Percentiles rank a stretch among this genome's conserved stretches.
These are phyloP conservation scores for Talaromyces borbonicus DNA, from an alignment of 495 filamentous ascomycete species.

Conservation along the genomic window DNA sequence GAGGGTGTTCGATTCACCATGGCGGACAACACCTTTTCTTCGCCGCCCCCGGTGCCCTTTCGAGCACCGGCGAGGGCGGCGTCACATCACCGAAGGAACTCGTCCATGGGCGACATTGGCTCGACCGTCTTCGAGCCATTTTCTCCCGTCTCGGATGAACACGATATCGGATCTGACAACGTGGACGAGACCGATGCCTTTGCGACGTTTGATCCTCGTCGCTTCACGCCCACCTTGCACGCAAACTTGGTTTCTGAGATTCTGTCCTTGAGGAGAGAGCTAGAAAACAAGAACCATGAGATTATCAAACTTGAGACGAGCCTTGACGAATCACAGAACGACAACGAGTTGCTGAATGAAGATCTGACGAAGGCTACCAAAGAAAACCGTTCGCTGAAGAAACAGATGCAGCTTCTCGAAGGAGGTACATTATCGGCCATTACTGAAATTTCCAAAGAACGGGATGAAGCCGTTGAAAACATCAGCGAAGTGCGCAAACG, in stretches of 20 bases:
- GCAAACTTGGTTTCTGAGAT: conserved; percentile 94
- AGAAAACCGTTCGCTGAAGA: conserved; percentile 71
- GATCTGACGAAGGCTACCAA: conserved; percentile 52
- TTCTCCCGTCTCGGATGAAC: conserved; percentile 16
- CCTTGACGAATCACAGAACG: conserved; percentile 57
- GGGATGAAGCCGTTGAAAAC: conserved; percentile 73
- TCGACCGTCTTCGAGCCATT: conserved; percentile 53
- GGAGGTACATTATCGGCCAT: conserved; percentile 78
- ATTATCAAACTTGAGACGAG: conserved; percentile 76
- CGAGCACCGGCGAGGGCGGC: conserved; percentile 46
- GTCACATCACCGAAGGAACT: conserved; percentile 43
- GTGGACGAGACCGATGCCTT: conserved; percentile 54
- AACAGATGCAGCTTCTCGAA: conserved; percentile 77
- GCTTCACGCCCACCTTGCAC: conserved; percentile 92
- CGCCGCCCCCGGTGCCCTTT: conserved; percentile 57
- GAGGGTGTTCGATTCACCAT: background rate
- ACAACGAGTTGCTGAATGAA: conserved; percentile 59
- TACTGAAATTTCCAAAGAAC: conserved; percentile 70
- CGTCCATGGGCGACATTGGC: conserved; percentile 53
- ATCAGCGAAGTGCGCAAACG: conserved; percentile 64
- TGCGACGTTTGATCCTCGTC: conserved; percentile 73
- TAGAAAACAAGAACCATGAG: conserved; percentile 74
- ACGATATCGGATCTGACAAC: conserved; percentile 16
- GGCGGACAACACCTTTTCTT: conserved; percentile 42
- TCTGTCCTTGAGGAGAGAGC: conserved; percentile 70